A percentile compares a stretch with the other conserved stretches of the same genome.
phyloP scores from a whole-genome alignment of 495 filamentous ascomycete genomes.

The Penicillium desertorum region DNA sequence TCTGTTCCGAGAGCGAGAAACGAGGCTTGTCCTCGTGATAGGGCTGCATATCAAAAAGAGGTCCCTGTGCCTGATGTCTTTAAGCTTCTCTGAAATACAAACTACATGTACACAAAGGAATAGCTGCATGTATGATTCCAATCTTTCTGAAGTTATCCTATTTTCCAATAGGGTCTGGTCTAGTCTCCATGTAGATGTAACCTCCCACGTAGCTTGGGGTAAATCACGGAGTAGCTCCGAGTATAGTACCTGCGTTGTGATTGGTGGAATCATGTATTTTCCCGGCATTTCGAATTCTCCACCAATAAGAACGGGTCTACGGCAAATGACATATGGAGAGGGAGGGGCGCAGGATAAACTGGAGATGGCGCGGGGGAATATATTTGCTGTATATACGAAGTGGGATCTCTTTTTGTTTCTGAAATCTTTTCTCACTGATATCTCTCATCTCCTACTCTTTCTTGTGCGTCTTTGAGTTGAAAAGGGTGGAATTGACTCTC shows the following conservation, averaged over 20 bases:
- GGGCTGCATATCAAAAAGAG: neutral
- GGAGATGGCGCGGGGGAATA: slow-evolving; percentile 25
- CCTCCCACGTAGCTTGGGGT: neutral
- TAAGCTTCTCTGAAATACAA: neutral
- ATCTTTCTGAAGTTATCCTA: neutral
- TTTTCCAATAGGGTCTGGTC: neutral
- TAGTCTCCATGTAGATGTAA: neutral
- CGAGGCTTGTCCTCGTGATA: slow-evolving; percentile 70
- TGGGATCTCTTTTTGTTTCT: slow-evolving; percentile 15
- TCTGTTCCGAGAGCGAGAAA: slow-evolving; percentile 96
- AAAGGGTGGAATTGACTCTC: neutral
- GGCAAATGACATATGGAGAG: neutral
- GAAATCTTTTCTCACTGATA: slow-evolving; percentile 7
- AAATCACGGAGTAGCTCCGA: slow-evolving; percentile 34
- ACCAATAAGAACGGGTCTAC: slow-evolving; percentile 27
- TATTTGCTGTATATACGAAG: slow-evolving; percentile 29
- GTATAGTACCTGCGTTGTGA: slow-evolving; percentile 10
- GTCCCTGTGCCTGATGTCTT: neutral
- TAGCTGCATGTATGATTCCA: neutral
- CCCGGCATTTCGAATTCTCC: slow-evolving; percentile 27
- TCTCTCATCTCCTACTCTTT: slow-evolving; percentile 2
- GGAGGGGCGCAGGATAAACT: slow-evolving; percentile 26
- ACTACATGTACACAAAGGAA: neutral
- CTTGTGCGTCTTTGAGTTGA: neutral
- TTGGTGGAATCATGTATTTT: slow-evolving; percentile 34